Evolutionary conservation across 129 eudicot genomes (phyloP).

Genomic region (Centaurea solstitialis): DNA sequence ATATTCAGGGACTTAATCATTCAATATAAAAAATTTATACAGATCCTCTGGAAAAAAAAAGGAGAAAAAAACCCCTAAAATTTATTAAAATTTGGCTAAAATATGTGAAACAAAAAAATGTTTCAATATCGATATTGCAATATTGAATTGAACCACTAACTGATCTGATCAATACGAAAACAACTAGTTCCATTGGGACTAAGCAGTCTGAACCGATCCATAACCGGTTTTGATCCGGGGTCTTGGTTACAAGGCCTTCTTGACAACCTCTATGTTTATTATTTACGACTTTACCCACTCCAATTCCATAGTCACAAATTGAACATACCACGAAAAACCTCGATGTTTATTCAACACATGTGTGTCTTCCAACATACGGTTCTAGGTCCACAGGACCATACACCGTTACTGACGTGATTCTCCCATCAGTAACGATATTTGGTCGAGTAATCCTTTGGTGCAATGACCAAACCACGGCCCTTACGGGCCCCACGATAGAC

Average conservation of each 20-base stretch:
- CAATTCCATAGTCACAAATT: no score
- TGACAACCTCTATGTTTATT: neutral
- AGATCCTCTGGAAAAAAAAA: no score
- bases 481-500: slow-evolving; percentile 93
- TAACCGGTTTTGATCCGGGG: neutral
- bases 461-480: slow-evolving; percentile 88
- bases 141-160: no score
- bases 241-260: neutral
- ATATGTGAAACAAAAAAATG: neutral
- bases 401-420: neutral
- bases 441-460: slow-evolving; percentile 91
- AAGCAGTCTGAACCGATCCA: neutral
- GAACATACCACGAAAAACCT: neutral
- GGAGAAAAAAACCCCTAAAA: no score
- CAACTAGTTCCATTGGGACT: neutral
- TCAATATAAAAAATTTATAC: no score
- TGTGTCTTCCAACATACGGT: neutral
- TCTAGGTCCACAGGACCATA: neutral
- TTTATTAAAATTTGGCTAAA: neutral
- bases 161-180: no score
- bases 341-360: neutral
- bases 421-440: slow-evolving; percentile 63
- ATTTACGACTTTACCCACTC: neutral
- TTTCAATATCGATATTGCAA: no score
- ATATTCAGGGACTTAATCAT: no score